Percentiles rank a stretch among this genome's conserved stretches.
phyloP scores from a whole-genome alignment of 176 grass and related monocot genomes.

The Paspalum vaginatum region DNA sequence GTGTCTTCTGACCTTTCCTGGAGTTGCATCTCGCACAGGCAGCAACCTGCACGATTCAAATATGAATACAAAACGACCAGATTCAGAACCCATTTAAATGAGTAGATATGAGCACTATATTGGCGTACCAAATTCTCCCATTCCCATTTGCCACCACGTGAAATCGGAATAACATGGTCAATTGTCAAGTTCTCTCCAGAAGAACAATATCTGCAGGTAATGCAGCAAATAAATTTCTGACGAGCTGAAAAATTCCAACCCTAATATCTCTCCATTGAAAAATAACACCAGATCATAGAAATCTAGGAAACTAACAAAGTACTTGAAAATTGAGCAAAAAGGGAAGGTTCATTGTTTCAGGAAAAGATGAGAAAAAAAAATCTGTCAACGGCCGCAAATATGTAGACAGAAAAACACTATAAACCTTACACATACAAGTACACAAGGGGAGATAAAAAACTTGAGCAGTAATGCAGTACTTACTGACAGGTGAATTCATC shows the following conservation, averaged over 20 bases:
- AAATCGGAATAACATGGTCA: conserved; percentile 88
- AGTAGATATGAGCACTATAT: not conserved
- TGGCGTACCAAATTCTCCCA: conserved; percentile 90
- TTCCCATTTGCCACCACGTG: conserved; percentile 84
- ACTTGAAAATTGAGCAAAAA: not conserved
- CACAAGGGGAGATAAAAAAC: not conserved
- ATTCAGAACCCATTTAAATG: not conserved
- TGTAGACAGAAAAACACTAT: not conserved
- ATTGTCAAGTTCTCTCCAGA: conserved; percentile 82
- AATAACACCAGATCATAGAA: not conserved
- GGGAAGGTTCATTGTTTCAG: not conserved
- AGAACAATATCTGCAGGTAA: conserved; percentile 79
- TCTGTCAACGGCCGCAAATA: not conserved
- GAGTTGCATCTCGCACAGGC: conserved; percentile 92
- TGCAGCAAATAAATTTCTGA: not conserved
- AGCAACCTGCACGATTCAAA: conserved; percentile 56
- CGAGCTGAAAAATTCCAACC: not conserved
- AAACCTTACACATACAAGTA: not conserved
- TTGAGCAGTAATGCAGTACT: conserved; percentile 44
- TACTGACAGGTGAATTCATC: conserved; percentile 95
- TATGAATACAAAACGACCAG: not conserved
- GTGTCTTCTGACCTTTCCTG: conserved; percentile 83
- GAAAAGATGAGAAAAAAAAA: not conserved
- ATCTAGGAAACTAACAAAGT: not conserved
- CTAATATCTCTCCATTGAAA: not conserved